Evolutionary conservation across 2,329 filamentous ascomycete genomes (phyloP).

Genomic region (Penicillium sp.): DNA sequence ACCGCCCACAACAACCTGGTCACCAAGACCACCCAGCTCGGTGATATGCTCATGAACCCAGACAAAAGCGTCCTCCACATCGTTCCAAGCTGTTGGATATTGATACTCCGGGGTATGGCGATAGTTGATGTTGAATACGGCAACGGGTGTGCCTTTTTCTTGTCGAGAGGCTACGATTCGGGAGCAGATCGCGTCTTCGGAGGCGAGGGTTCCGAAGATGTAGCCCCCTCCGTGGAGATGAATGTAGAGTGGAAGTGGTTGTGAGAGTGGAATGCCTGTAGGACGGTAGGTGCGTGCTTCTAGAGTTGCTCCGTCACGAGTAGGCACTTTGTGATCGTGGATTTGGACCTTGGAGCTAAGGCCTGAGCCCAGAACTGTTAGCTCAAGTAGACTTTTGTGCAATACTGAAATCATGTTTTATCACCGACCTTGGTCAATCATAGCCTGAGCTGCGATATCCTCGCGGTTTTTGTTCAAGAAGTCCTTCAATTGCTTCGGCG

Average conservation of each 20-base stretch:
- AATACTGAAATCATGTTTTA: neutral
- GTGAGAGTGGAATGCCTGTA: constrained; percentile 22
- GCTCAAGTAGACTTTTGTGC: neutral
- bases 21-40: constrained; percentile 40
- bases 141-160: constrained; percentile 27
- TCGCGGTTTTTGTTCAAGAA: constrained; percentile 38
- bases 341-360: constrained; percentile 33
- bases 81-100: constrained; percentile 55
- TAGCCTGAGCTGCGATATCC: constrained; percentile 28
- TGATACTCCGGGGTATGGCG: constrained; percentile 57
- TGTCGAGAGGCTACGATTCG: constrained; percentile 43
- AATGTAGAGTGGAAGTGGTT: constrained; percentile 50
- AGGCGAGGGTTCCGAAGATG: constrained; percentile 54
- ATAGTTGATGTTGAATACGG: constrained; percentile 59
- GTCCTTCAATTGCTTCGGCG: constrained; percentile 25
- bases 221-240: constrained; percentile 60
- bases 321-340: constrained; percentile 40
- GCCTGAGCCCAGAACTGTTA: constrained; percentile 6
- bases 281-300: constrained; percentile 52
- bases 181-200: constrained; percentile 56
- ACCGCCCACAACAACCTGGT: constrained; percentile 48
- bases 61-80: constrained; percentile 55
- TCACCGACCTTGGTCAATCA: constrained; percentile 29
- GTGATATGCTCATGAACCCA: constrained; percentile 54
- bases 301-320: constrained; percentile 48